Base-by-base conservation (phyloP, 176 grass and related monocot species). In the sorghum (Sorghum bicolor) region DNA sequence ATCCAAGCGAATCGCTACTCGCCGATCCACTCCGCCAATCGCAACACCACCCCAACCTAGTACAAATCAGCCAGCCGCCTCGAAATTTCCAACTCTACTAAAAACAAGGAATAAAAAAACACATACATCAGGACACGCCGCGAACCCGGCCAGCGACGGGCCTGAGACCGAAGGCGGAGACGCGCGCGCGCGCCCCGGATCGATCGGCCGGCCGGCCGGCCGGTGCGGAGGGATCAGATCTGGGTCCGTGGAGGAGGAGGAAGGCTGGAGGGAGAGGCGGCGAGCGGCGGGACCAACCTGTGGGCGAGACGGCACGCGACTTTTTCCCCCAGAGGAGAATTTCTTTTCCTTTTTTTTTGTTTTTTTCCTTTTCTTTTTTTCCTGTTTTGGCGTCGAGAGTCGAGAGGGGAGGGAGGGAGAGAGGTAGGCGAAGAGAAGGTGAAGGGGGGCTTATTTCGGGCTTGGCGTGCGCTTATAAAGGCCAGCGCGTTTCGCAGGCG, bases 251-350 rank as follows among this genome's bases (percentile, higher is more conserved):
- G 31, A 15, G 4, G n/a, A 45, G 17, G 76, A 44, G 29, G 16
- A 9, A 13, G 4, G 25, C 8, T 8, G 8, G 20, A 45, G 26
- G 38, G 37, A 17, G 80, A 12, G 69, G 45, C n/a, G 50, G 20
- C 64, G 76, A 29, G 87, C 69, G 76, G 61, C 48, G 67, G 60
- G 67, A 60, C 43, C 84, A 90, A 90, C 88, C 88, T 90, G 88
- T 83, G 79, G 84, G 74, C 79, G 81, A 88, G 83, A 74, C 60
- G 84, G 60, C 67, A 74, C 88, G 74, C 39, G 67, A 79, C 83
- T 47, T 82, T 86, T 29, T 3, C 0, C 43, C 22, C 25, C 62
- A 0, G 26, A 43, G 78, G 74, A 66, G 55, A 43, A 67, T n/a
- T 61, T 45, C 17, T 19, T n/a, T 45, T 6, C 13, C 1, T 16